Base-by-base conservation (phyloP, 2,329 filamentous ascomycete genomes). In the Beauveria bassiana region DNA sequence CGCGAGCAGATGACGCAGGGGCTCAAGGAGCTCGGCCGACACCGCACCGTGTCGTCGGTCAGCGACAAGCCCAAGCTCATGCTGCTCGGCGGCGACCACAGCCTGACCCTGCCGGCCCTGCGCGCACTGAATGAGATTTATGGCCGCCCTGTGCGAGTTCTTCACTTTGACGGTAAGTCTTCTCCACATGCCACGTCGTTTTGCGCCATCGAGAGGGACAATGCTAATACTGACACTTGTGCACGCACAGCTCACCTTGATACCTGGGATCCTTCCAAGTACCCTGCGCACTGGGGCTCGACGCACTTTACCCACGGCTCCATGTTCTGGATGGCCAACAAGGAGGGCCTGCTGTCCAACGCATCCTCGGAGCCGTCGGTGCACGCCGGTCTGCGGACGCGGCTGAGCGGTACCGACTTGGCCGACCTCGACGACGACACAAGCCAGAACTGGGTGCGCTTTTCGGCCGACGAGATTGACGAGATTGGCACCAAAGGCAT, bases 261-360 rank as follows among this genome's bases (percentile, higher is more conserved):
- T 71, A 95, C 91, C 2, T 95, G 91, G 90, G 87, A 93, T 71
- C 90, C 91, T 2, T 83, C 80, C 26, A 88, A 90, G 67, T 96
- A 96, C 73, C 89, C 90, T 0, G 86, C 83, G 18, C 85, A 86
- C 61, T 96, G 92, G 92, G 69, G 70, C 6, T 51, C 61, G 20
- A 56, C 61, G 45, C 84, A 87, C 67, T 95, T 96, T 77, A 96
- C 87, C 70, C 92, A 96, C 73, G 92, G 93, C 5, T 90, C 85
- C 66, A 95, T 96, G 86, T 96, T 96, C 80, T 93, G 91, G 88
- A 83, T 93, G 66, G 92, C 92, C 6, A 86, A 87, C 54, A 86
- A 86, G 34, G 92, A 96, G 72, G 90, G 90, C 0, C 77, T 96
- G 28, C 86, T 96, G 62, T 80, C 84, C 63, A 93, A 93, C 72